Conservation (phyloP, 805 yeast genomes). For the Alloascoidea africana region DNA sequence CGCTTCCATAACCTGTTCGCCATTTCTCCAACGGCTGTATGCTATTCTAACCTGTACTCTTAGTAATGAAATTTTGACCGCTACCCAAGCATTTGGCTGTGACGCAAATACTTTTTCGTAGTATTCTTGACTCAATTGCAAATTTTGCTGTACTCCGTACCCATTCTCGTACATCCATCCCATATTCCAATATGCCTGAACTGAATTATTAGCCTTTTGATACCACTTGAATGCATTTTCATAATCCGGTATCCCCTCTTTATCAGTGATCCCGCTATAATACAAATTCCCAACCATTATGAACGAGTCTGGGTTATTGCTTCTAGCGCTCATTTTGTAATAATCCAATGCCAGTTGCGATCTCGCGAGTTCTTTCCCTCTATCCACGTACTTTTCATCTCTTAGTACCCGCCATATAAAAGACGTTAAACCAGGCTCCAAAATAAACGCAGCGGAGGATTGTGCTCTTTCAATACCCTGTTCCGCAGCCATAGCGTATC, state of each 20-base stretch:
- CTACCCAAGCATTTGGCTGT: not conserved
- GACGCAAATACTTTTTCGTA: conserved; percentile 48
- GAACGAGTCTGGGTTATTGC: conserved; percentile 51
- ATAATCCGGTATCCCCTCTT: conserved; percentile 26
- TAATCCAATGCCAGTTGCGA: conserved; percentile 58
- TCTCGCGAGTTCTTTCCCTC: no score
- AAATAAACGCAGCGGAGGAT: not conserved
- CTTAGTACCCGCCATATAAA: no score
- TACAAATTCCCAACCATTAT: conserved; percentile 74
- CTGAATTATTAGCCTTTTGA: conserved; percentile 35
- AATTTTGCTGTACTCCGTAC: conserved; percentile 59
- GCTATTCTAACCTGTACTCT: no score
- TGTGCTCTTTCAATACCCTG: conserved; percentile 74
- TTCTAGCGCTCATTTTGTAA: conserved; percentile 40
- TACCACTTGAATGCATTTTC: conserved; percentile 53
- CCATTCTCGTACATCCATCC: conserved; percentile 89
- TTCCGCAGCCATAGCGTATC: conserved; percentile 79
- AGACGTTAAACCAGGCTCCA: no score
- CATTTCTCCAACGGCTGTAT: no score
- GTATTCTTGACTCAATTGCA: conserved; percentile 67
- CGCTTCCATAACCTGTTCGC: no score
- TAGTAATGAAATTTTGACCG: not conserved
- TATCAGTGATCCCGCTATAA: conserved; percentile 32
- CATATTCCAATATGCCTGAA: conserved; percentile 48
- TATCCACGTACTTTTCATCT: no score